Percentiles rank a stretch among this genome's conserved stretches.
phyloP scores from a whole-genome alignment of 2,329 filamentous ascomycete species.

The Nothomitra cinnamomea region DNA sequence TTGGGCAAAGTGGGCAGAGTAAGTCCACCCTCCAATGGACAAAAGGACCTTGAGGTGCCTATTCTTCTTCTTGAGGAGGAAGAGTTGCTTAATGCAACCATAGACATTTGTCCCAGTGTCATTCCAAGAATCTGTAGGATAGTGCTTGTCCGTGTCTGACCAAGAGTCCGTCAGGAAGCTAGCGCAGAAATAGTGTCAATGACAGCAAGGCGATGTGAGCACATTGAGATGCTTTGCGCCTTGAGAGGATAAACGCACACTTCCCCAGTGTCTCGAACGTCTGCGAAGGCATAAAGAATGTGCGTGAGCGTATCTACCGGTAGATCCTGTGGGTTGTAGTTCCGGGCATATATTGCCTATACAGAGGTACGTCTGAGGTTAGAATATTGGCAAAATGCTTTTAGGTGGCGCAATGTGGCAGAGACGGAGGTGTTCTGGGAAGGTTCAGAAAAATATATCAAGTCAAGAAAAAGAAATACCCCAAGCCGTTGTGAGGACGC shows the following conservation, averaged over 20 bases:
- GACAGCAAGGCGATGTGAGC: neutral
- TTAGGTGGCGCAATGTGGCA: no score
- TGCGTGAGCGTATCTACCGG: slow-evolving; percentile 72
- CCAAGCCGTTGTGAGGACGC: no score
- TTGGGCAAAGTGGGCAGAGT: slow-evolving; percentile 57
- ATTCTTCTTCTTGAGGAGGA: slow-evolving; percentile 56
- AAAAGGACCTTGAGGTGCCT: slow-evolving; percentile 64
- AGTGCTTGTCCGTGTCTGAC: slow-evolving; percentile 53
- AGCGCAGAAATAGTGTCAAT: neutral
- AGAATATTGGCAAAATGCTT: neutral
- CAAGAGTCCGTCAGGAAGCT: slow-evolving; percentile 50
- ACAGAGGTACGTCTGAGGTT: neutral
- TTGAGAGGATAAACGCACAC: slow-evolving; percentile 35
- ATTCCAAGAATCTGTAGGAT: slow-evolving; percentile 47
- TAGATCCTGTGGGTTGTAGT: slow-evolving; percentile 72
- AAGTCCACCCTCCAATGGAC: slow-evolving; percentile 70
- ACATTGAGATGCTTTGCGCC: neutral
- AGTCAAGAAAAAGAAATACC: no score
- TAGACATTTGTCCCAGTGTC: slow-evolving; percentile 54
- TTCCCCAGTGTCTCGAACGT: slow-evolving; percentile 66
- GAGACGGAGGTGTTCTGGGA: no score
- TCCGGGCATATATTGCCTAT: slow-evolving; percentile 68
- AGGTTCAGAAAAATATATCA: no score
- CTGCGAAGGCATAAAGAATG: slow-evolving; percentile 80
- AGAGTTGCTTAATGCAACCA: slow-evolving; percentile 63